Percentiles rank a stretch among this genome's conserved stretches.
These are phyloP conservation scores for Cenchrus americanus DNA, from an alignment of 176 grass and related monocot species.

Conservation along the genomic window DNA sequence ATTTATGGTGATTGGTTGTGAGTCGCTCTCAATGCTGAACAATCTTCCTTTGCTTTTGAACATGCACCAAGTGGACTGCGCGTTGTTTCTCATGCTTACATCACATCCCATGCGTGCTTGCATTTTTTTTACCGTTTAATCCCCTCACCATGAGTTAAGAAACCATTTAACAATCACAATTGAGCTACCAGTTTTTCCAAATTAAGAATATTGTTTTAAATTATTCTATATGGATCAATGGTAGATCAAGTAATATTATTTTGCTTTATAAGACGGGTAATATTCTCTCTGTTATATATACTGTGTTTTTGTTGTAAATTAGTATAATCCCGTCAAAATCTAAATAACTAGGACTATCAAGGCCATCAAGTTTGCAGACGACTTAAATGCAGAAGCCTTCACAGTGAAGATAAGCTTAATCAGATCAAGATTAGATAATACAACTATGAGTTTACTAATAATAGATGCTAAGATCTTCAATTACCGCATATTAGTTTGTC, in stretches of 20 bases:
- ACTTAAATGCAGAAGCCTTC: slow-evolving; percentile 11
- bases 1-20: slow-evolving; percentile 38
- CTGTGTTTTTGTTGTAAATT: background rate
- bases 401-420: slow-evolving; percentile 1
- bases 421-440: background rate
- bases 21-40: slow-evolving; percentile 27
- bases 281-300: too few species aligned
- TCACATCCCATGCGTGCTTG: slow-evolving; percentile 22
- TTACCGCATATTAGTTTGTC: slow-evolving; percentile 24
- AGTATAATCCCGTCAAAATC: background rate
- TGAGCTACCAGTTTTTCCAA: background rate
- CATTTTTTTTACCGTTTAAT: slow-evolving; percentile 1
- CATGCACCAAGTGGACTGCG: slow-evolving; percentile 24
- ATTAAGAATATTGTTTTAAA: background rate
- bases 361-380: background rate
- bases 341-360: slow-evolving; percentile 9
- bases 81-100: slow-evolving; percentile 9
- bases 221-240: background rate
- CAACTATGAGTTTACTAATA: background rate
- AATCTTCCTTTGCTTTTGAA: slow-evolving; percentile 43
- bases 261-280: background rate
- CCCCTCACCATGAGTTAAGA: slow-evolving; percentile 7
- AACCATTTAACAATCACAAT: slow-evolving; percentile 36
- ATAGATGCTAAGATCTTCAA: background rate
- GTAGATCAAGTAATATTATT: background rate